Evolutionary conservation across 345 rosid genomes (phyloP), one percentile per base, ranked within the genome.

Genomic region (Streptanthus diversifolius): DNA sequence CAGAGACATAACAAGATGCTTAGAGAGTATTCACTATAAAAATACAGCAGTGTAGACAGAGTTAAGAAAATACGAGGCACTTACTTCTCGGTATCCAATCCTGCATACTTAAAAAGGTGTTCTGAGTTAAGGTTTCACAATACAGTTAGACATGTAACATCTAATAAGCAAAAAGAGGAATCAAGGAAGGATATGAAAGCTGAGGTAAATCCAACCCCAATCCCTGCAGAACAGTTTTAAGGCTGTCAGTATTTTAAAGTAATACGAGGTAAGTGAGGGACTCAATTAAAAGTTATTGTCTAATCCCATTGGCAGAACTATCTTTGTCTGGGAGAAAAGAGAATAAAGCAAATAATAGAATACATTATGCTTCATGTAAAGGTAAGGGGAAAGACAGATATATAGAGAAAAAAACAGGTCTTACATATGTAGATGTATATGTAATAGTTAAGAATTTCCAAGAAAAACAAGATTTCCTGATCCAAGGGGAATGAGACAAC

Each of bases 101-200:
- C 95, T 21, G 97, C 99, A 87, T 91, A 95, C 88, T 95, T 95
- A 77, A 95, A 95, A 63, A 95, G 99, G 99, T 95, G 82, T 78
- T 24, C 22, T 79, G 80, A 80, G 74, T 91, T 89, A 95, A 91
- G 97, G 95, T 33, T 76, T 37, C 14, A 66, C 77, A 66, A 35
- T 57, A 49, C 17, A 74, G 51, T 47, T 21, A 48, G 30, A n/a
- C 37, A 36, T 64, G 27, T 13, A 58, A 66, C 40, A 49, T 47
- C 9, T 36, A 67, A 48, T 7, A 32, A 70, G 51, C 22, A n/a
- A 60, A 51, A 45, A 35, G 5, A 36, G 15, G 5, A 66, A 35
- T 19, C 29, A 0, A 48, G 48, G 37, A 85, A 89, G 97, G 99
- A 91, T 95, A 95, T 95, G 76, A 95, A 79, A 77, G 99, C 91